Conservation (phyloP, 116 monocot genomes). For the Papilionanthe hybrid region DNA sequence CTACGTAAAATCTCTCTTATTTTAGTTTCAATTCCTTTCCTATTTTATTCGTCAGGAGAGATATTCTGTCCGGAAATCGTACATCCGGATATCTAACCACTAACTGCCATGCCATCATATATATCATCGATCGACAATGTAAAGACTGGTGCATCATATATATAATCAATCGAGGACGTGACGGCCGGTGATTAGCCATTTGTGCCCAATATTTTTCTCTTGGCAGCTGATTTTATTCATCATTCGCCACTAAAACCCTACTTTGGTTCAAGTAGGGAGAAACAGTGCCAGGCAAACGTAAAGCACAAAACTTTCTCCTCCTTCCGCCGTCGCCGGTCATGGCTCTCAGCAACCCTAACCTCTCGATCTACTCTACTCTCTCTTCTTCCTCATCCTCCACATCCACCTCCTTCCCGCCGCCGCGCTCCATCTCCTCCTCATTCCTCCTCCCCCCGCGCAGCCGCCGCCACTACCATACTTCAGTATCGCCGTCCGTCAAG, state of each 20-base stretch:
- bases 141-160: too few relatives aligned
- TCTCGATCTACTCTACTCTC: background rate
- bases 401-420: background rate
- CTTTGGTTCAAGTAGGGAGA: background rate
- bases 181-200: too few relatives aligned
- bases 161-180: too few relatives aligned
- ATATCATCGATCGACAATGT: too few relatives aligned
- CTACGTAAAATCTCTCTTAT: too few relatives aligned
- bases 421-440: constrained; percentile 3
- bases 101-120: too few relatives aligned
- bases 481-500: background rate
- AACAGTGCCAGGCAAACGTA: background rate
- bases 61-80: too few relatives aligned
- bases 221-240: background rate
- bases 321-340: background rate
- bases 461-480: constrained; percentile 5
- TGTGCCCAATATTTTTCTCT: too few relatives aligned
- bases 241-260: background rate
- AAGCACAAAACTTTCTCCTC: background rate
- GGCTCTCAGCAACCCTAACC: constrained; percentile 1
- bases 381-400: background rate
- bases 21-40: too few relatives aligned
- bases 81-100: too few relatives aligned
- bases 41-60: too few relatives aligned
- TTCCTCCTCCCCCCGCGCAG: constrained; percentile 1